A percentile compares a stretch with the other conserved stretches of the same genome.
Evolutionary conservation across 805 yeast genomes (phyloP).

Genomic region (Candida tammaniensis): DNA sequence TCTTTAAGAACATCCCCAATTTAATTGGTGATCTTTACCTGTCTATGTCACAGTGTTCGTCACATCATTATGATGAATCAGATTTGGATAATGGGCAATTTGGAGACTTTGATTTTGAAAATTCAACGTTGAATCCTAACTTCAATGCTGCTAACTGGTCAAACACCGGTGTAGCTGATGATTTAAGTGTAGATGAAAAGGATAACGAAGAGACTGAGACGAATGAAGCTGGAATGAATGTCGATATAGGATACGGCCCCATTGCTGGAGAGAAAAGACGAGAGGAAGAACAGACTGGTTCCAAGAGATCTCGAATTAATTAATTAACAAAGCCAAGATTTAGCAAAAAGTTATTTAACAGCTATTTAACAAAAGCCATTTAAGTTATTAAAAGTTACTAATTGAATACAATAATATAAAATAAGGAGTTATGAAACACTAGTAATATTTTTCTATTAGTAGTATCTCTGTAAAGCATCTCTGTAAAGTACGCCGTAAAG

Average conservation of each 20-base stretch:
- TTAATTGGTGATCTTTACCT: constrained; percentile 19
- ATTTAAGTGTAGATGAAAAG: constrained; percentile 13
- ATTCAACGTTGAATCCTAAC: constrained; percentile 13
- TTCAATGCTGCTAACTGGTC: constrained; percentile 4
- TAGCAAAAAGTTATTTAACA: too few species aligned
- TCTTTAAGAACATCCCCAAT: constrained; percentile 7
- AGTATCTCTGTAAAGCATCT: too few species aligned
- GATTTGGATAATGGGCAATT: constrained; percentile 6
- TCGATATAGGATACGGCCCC: constrained; percentile 36
- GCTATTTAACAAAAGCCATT: too few species aligned
- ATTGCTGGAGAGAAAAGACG: constrained; percentile 32
- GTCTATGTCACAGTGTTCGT: constrained; percentile 36
- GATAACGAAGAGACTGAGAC: constrained; percentile 11
- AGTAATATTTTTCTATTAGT: too few species aligned
- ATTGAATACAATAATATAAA: too few species aligned
- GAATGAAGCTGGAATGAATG: constrained; percentile 39
- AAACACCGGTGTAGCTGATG: constrained; percentile 32
- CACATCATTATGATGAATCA: constrained; percentile 32
- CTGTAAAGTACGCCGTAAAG: too few species aligned
- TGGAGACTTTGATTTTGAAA: constrained; percentile 7
- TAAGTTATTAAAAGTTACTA: too few species aligned
- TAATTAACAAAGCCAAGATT: too few species aligned
- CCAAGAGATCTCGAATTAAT: not conserved
- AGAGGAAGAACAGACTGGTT: constrained; percentile 17
- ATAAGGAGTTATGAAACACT: too few species aligned